Base-by-base conservation (phyloP, 2,329 filamentous ascomycete species). In the Karstenula rhodostoma region DNA sequence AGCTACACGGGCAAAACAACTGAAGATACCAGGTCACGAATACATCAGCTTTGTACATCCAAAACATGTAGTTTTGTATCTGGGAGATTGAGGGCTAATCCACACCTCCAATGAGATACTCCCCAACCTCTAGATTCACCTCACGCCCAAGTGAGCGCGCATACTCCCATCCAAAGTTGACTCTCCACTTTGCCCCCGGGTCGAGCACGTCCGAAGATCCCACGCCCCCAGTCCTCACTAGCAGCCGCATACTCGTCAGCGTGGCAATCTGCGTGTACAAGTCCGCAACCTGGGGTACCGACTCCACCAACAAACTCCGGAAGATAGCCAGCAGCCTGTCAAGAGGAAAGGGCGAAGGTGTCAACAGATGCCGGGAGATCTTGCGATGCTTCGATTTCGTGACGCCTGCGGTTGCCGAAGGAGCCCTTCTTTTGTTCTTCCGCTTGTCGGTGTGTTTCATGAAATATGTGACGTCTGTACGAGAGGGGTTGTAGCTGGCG, bases 321-420 rank as follows among this genome's bases (percentile, higher is more conserved):
- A 93, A 90, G 25, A 95, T 92, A 8, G 92, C 90, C 56, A 94
- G 83, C 83, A 94, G 86, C 35, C 92, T 84, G 78, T 95, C 92
- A 15, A 94, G 80, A 6, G 91, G 85, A 70, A 95, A 95, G 1
- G 90, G 88, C 64, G 91, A 89, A 0, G 92, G 89, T 10, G 90
- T 90, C 4, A 95, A 85, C 2, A 94, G 81, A 76, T 92, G 92
- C 27, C 92, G 85, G 12, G 91, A 87, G 23, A 94, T 92, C 77
- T 91, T 91, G 57, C 90, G 85, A 68, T 89, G 86, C 71, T 88
- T 89, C 56, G 78, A 58, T 7, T 63, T 65, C 0, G 66, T 64
- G 8, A 56, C 56, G 46, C 52, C 57, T 4, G 63, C 57, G 2
- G 65, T 64, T 0, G 63, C 35, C 73, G 54, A 76, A 0, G 62